These are phyloP conservation scores for Amaranthus tricolor DNA, from an alignment of 179 eudicot genomes.

Conservation along the genomic window DNA sequence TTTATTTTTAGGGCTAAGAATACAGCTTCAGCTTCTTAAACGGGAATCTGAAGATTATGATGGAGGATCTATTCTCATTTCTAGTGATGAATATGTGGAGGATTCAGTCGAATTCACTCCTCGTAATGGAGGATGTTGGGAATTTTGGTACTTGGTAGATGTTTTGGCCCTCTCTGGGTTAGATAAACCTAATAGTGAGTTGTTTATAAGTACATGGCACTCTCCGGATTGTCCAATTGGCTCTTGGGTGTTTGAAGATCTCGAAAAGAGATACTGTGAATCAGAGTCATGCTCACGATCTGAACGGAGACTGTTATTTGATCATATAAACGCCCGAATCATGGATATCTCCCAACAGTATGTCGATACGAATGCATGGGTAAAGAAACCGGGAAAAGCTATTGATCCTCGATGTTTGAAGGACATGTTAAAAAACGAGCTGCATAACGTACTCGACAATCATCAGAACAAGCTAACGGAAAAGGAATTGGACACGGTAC, in stretches of 20 bases:
- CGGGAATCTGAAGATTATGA: conserved; percentile 55
- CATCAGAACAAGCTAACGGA: conserved; percentile 34
- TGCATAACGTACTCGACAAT: conserved; percentile 35
- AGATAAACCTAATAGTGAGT: conserved; percentile 34
- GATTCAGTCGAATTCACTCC: conserved; percentile 11
- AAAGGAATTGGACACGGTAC: conserved; percentile 22
- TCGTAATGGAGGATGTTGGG: conserved; percentile 48
- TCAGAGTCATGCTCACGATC: conserved; percentile 33
- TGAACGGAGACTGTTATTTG: conserved; percentile 70
- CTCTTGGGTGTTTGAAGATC: conserved; percentile 52
- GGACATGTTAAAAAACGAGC: conserved; percentile 36
- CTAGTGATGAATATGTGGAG: conserved; percentile 52
- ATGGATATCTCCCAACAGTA: conserved; percentile 35
- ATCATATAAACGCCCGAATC: conserved; percentile 53
- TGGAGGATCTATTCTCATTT: conserved; percentile 33
- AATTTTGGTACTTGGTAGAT: conserved; percentile 53
- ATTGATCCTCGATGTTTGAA: conserved; percentile 26
- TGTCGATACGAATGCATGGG: conserved; percentile 44
- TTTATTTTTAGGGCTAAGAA: conserved; percentile 54
- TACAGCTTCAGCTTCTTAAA: conserved; percentile 87
- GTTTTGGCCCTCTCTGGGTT: conserved; percentile 48
- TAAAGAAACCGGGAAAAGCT: conserved; percentile 22
- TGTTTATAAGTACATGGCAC: conserved; percentile 45
- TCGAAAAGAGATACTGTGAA: conserved; percentile 59
- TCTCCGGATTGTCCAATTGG: conserved; percentile 47